A percentile compares a stretch with the other conserved stretches of the same genome.
Evolutionary conservation across 257 asterid genomes (phyloP).

Genomic region (Haberlea rhodopensis): DNA sequence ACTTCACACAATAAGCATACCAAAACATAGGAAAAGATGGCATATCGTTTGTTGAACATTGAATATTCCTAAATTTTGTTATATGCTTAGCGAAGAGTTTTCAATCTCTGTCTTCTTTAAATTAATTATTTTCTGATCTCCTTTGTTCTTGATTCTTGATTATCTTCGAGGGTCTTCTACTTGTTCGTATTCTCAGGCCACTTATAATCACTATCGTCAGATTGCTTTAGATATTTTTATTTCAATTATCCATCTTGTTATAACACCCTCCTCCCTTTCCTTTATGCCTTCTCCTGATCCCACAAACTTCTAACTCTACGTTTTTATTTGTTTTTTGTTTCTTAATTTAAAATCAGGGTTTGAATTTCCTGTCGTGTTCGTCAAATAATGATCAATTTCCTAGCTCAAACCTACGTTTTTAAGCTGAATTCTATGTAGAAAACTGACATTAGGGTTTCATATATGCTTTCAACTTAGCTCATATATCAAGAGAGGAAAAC

Average conservation of each 20-base stretch:
- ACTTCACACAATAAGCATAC: constrained; percentile 7
- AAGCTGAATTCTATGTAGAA: not conserved
- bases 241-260: not conserved
- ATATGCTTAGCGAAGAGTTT: constrained; percentile 16
- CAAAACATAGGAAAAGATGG: constrained; percentile 21
- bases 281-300: constrained; percentile 24
- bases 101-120: constrained; percentile 12
- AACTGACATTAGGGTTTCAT: constrained; percentile 3
- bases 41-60: too few relatives aligned
- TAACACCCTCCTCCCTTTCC: not conserved
- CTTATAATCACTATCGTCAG: not conserved
- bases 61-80: too few relatives aligned
- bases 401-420: not conserved
- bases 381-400: too few relatives aligned
- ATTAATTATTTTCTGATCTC: constrained; percentile 8
- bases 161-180: not conserved
- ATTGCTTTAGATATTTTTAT: constrained; percentile 6
- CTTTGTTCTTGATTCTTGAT: constrained; percentile 21
- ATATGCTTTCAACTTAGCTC: not conserved
- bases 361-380: constrained; percentile 11
- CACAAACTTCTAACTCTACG: constrained; percentile 20
- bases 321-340: constrained; percentile 15
- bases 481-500: not conserved
- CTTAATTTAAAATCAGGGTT: not conserved
- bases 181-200: constrained; percentile 8